Evolutionary conservation across 1,284 basidiomycete genomes (phyloP).

Genomic region (Sporisorium exsertum): DNA sequence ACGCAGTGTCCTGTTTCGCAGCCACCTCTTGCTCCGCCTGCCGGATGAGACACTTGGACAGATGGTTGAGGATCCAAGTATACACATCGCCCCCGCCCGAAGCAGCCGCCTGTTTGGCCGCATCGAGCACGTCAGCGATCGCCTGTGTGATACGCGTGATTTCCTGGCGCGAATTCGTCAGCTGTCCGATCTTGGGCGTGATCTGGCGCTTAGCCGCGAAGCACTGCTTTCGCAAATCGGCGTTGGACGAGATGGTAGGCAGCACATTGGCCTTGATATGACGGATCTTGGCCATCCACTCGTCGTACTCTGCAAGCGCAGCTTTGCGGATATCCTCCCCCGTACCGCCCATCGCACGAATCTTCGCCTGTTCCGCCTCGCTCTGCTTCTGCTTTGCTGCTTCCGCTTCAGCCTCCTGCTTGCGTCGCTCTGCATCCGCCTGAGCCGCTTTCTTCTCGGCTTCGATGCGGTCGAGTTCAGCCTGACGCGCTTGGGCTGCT

Average conservation of each 20-base stretch:
- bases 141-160: constrained; percentile 80
- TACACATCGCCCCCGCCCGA: constrained; percentile 72
- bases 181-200: constrained; percentile 88
- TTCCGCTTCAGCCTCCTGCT: constrained; percentile 39
- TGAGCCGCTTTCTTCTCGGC: constrained; percentile 55
- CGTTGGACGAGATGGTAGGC: constrained; percentile 78
- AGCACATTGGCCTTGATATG: constrained; percentile 82
- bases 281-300: constrained; percentile 70
- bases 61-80: constrained; percentile 82
- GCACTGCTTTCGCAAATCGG: constrained; percentile 72
- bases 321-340: constrained; percentile 45
- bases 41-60: constrained; percentile 86
- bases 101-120: constrained; percentile 66
- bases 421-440: constrained; percentile 36
- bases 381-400: constrained; percentile 42
- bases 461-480: constrained; percentile 54
- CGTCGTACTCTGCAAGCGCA: constrained; percentile 52
- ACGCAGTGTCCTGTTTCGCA: constrained; percentile 85
- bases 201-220: constrained; percentile 81
- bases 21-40: constrained; percentile 96
- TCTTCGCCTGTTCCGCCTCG: constrained; percentile 41
- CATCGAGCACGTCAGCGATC: constrained; percentile 74
- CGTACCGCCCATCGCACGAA: constrained; percentile 40
- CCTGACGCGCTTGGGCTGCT: constrained; percentile 54
- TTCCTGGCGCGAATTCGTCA: constrained; percentile 82